Conservation (phyloP, 495 filamentous ascomycete genomes). For the Monascus purpureus region DNA sequence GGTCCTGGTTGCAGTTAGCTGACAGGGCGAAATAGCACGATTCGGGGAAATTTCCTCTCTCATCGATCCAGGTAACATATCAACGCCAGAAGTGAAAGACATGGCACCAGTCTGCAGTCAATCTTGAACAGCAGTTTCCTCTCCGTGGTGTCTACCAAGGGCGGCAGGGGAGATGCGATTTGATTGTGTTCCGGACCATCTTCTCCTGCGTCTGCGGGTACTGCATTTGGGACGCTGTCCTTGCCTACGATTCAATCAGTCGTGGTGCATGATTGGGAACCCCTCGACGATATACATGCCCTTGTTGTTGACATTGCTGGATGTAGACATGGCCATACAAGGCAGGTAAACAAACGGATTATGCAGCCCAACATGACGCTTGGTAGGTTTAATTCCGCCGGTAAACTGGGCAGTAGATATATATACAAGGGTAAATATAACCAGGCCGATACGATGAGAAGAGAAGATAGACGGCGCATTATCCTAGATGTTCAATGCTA, state of each 20-base stretch:
- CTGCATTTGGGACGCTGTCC: neutral
- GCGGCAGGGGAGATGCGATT: neutral
- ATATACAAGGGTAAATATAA: no score
- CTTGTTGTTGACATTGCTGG: neutral
- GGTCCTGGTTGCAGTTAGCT: slow-evolving; percentile 19
- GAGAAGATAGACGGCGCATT: no score
- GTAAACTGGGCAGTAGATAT: no score
- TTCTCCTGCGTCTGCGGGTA: neutral
- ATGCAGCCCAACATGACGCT: no score
- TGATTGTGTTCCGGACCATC: neutral
- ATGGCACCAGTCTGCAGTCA: slow-evolving; percentile 2
- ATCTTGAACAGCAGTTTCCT: slow-evolving; percentile 3
- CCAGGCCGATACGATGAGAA: no score
- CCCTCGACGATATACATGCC: neutral
- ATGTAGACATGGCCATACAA: neutral
- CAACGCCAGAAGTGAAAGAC: neutral
- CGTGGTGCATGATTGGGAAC: neutral
- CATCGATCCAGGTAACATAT: slow-evolving; percentile 2
- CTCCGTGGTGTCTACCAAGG: slow-evolving; percentile 2
- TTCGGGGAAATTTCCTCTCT: slow-evolving; percentile 3
- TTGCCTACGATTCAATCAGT: neutral
- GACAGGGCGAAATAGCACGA: no score
- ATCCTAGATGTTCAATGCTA: no score
- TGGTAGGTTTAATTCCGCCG: no score
- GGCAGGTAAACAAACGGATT: neutral